Conservation (phyloP, 176 grass and related monocot genomes). For the Raddia guianensis region DNA sequence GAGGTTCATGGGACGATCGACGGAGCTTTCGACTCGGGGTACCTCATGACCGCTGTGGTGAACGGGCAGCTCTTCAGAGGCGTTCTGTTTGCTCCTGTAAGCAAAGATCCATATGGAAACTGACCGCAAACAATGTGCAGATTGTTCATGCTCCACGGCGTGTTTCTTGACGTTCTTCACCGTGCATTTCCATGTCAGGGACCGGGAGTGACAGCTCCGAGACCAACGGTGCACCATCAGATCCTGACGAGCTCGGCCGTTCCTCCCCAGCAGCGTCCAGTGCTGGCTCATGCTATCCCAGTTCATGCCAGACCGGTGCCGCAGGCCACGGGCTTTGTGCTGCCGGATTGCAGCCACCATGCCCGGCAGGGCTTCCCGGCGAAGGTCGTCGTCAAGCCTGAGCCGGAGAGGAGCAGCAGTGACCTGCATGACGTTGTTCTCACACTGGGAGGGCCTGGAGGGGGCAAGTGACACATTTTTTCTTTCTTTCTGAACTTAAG, state of each 20-base stretch:
- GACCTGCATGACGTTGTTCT: constrained; percentile 91
- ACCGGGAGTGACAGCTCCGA: constrained; percentile 61
- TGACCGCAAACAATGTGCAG: not conserved
- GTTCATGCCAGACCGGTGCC: constrained; percentile 59
- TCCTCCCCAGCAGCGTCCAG: constrained; percentile 57
- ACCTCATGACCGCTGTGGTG: constrained; percentile 86
- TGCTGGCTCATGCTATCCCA: constrained; percentile 48
- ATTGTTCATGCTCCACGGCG: not conserved
- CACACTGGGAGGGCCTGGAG: constrained; percentile 87
- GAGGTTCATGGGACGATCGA: constrained; percentile 85
- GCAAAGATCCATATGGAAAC: constrained; percentile 31
- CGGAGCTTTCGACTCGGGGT: constrained; percentile 93
- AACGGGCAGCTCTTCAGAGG: constrained; percentile 92
- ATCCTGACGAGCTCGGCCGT: constrained; percentile 55
- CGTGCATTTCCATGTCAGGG: constrained; percentile 47
- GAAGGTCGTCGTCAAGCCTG: constrained; percentile 54
- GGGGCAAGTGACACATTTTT: constrained; percentile 44
- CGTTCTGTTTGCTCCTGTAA: constrained; percentile 90
- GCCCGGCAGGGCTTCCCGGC: constrained; percentile 50
- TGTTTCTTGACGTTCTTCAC: not conserved
- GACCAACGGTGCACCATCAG: constrained; percentile 57
- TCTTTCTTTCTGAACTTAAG: not conserved
- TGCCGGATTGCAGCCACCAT: constrained; percentile 61
- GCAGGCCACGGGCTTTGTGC: constrained; percentile 47
- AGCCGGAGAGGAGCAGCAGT: constrained; percentile 57